A percentile compares a stretch with the other conserved stretches of the same genome.
Evolutionary conservation across 768 basidiomycete genomes (phyloP).

Genomic region (Cystoderma amianthinum): DNA sequence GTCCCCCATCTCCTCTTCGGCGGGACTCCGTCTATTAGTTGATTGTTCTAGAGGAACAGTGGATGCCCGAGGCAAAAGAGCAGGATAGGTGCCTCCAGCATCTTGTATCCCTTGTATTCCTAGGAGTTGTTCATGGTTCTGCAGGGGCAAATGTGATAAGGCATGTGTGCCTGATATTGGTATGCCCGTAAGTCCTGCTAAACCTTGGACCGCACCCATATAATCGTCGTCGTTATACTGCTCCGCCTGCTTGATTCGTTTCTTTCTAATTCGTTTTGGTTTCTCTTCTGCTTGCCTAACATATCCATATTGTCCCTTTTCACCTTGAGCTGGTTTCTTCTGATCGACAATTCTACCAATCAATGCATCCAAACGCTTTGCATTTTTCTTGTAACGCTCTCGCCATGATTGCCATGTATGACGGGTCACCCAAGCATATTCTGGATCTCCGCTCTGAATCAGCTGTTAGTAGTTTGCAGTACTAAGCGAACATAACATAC

Average conservation of each 20-base stretch:
- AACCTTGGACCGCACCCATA: slow-evolving; percentile 10
- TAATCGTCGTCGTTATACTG: not conserved
- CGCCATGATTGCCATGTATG: slow-evolving; percentile 92
- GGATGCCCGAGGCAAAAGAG: slow-evolving; percentile 12
- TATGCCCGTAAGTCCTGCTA: slow-evolving; percentile 9
- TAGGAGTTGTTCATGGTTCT: slow-evolving; percentile 6
- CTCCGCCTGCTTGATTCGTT: slow-evolving; percentile 25
- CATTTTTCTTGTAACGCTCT: slow-evolving; percentile 83
- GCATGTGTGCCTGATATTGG: slow-evolving; percentile 5
- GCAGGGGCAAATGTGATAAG: slow-evolving; percentile 1
- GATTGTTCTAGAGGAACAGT: slow-evolving; percentile 21
- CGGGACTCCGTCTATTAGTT: slow-evolving; percentile 33
- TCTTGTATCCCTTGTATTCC: slow-evolving; percentile 10
- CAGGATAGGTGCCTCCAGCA: slow-evolving; percentile 12
- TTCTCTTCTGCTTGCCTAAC: slow-evolving; percentile 72
- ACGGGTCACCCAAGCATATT: slow-evolving; percentile 72
- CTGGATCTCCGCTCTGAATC: slow-evolving; percentile 54
- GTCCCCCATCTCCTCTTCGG: slow-evolving; percentile 66
- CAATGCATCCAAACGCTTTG: slow-evolving; percentile 53
- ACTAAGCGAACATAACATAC: slow-evolving; percentile 26
- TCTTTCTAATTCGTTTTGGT: slow-evolving; percentile 48
- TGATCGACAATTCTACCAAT: slow-evolving; percentile 64
- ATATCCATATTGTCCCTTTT: slow-evolving; percentile 80
- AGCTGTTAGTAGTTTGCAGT: not conserved
- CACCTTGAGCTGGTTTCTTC: slow-evolving; percentile 61